Percentiles rank a stretch among this genome's conserved stretches.
Conservation (phyloP, 2,329 filamentous ascomycete species). For the Nemania diffusa region DNA sequence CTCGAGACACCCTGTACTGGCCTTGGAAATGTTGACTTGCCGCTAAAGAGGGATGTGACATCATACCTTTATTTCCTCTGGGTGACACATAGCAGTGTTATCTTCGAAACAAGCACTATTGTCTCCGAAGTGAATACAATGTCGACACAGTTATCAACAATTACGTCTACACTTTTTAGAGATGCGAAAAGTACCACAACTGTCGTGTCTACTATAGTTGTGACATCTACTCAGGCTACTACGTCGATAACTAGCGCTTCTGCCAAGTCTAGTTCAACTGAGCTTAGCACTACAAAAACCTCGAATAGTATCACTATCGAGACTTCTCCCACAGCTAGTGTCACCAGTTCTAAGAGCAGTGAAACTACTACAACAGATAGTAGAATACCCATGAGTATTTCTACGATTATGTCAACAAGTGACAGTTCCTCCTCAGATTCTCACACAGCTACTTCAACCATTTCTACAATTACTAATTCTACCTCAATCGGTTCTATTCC, state of each 20-base stretch:
- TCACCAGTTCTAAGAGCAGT: not conserved
- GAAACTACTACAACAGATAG: not conserved
- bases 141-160: slow-evolving; percentile 14
- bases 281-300: not conserved
- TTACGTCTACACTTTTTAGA: slow-evolving; percentile 16
- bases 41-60: slow-evolving; percentile 10
- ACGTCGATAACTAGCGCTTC: not conserved
- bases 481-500: not conserved
- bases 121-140: slow-evolving; percentile 8
- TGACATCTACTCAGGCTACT: slow-evolving; percentile 1
- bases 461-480: not conserved
- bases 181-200: slow-evolving; percentile 20
- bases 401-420: not conserved
- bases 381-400: not conserved
- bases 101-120: slow-evolving; percentile 13
- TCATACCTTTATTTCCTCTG: slow-evolving; percentile 17
- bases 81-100: slow-evolving; percentile 2
- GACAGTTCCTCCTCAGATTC: not conserved
- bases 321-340: not conserved
- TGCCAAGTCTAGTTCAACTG: not conserved
- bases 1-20: not conserved
- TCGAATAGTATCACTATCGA: not conserved
- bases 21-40: not conserved
- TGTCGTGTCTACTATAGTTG: slow-evolving; percentile 11
- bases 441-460: not conserved